Conservation (phyloP, 768 basidiomycete species). For the Mycena alexandri region DNA sequence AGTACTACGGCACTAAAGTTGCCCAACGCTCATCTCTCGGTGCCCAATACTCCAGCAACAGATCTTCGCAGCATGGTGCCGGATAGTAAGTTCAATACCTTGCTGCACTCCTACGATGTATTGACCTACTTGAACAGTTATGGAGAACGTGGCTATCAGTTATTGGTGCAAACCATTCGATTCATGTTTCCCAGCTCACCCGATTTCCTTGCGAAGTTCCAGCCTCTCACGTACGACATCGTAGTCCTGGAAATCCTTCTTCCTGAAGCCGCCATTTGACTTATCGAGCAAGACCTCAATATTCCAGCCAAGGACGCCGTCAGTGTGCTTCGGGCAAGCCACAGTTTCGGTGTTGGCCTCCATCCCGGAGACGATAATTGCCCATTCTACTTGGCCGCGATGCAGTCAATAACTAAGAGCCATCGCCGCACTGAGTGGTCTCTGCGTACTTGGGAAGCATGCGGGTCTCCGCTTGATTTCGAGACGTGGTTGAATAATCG, state of each 20-base stretch:
- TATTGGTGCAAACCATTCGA: background rate
- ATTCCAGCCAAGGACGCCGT: background rate
- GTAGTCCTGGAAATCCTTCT: conserved; percentile 4
- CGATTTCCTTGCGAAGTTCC: background rate
- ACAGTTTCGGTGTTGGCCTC: background rate
- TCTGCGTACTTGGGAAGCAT: background rate
- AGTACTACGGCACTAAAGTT: background rate
- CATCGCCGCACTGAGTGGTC: background rate
- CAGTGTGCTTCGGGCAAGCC: background rate
- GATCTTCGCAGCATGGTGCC: background rate
- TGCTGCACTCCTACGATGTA: too few relatives aligned
- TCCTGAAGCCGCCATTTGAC: background rate
- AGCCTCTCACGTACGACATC: conserved; percentile 20
- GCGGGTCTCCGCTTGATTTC: background rate
- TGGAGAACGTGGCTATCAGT: conserved; percentile 15
- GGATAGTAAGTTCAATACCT: conserved; percentile 12
- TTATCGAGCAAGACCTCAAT: conserved; percentile 1
- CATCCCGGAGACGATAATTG: conserved; percentile 8
- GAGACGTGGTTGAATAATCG: background rate
- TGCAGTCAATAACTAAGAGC: background rate
- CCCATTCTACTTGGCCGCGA: background rate
- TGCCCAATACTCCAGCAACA: background rate
- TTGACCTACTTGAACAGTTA: conserved; percentile 5
- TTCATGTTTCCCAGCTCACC: conserved; percentile 19
- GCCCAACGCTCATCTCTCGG: background rate